Evolutionary conservation across 176 grass and related monocot species (phyloP), one percentile per base, ranked within the genome.

Genomic region (sorghum (Sorghum bicolor)): DNA sequence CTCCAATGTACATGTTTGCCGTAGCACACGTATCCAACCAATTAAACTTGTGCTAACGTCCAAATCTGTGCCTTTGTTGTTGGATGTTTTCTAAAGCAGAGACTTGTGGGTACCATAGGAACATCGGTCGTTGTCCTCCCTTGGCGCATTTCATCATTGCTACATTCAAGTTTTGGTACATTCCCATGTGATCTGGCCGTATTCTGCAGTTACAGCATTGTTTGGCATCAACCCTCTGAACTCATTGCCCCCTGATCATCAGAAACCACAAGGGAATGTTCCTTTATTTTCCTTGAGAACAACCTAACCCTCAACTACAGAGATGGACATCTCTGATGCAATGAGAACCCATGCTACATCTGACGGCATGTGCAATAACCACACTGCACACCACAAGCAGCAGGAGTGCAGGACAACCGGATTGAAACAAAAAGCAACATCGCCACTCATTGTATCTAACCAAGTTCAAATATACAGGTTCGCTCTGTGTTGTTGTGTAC

Each of bases 401-500:
- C 70, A 47, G 38, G 19, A 25, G 40, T 32, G 26, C 41, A 41
- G n/a, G 3, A 15, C 12, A 41, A 11, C 10, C 39, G 39, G 39
- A 41, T 41, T 43, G 41, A 43, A 43, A 43, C 41, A 43, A 43
- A 43, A 43, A 43, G 41, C 11, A 12, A 15, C 43, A 45, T 45
- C 13, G 13, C 43, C 43, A 15, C 43, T 45, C 13, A 45, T 4
- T 45, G 12, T 45, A 45, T 45, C 43, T 45, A 45, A 45, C 39
- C 1, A 40, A 40, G 39, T 40, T 43, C 40, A 43, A 43, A 14
- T 45, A 13, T 4, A 45, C 43, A 45, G 43, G 43, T 15, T 45
- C 43, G 43, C 43, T 45, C 43, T 19, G 1, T 40, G 6, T 16
- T 19, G 9, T 29, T 2, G 64, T 26, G 37, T 95, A 98, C 96